Percentiles rank a stretch among this genome's conserved stretches.
These are phyloP conservation scores for Chlorella sp. DNA, from an alignment of 139 green algal genomes.

Conservation along the genomic window DNA sequence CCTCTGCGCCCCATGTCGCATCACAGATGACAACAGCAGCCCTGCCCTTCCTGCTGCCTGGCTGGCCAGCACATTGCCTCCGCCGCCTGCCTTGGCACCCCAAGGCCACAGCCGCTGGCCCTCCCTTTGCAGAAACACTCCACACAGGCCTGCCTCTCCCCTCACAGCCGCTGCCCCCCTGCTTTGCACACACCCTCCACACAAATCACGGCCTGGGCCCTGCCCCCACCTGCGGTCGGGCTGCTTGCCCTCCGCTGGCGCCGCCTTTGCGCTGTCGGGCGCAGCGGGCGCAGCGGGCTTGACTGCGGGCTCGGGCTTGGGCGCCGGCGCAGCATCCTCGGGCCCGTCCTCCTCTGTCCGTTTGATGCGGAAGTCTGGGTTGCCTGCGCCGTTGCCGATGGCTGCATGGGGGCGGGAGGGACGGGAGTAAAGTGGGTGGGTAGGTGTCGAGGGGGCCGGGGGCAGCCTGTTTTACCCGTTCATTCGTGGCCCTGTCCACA, in stretches of 20 bases:
- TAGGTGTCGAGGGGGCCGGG: too few species aligned
- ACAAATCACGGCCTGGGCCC: not conserved
- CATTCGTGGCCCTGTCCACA: conserved; percentile 27
- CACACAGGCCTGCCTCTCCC: not conserved
- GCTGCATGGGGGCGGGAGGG: not conserved
- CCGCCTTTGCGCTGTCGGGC: not conserved
- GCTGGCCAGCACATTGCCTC: too few species aligned
- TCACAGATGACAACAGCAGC: not conserved
- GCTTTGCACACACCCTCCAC: not conserved
- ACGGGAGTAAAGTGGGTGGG: not conserved
- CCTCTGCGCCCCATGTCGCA: not conserved
- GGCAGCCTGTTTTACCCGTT: not conserved
- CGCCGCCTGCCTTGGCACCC: not conserved
- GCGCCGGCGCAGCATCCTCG: conserved; percentile 7
- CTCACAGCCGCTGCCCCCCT: too few species aligned
- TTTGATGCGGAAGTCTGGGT: conserved; percentile 39
- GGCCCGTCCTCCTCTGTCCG: conserved; percentile 45
- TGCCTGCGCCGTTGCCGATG: conserved; percentile 51
- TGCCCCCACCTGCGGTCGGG: not conserved
- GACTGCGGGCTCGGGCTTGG: not conserved
- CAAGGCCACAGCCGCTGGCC: not conserved
- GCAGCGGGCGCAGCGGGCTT: not conserved
- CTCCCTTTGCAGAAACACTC: not conserved
- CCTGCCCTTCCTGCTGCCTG: not conserved
- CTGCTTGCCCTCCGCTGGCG: not conserved